Percentiles rank a stretch among this genome's conserved stretches.
These are phyloP conservation scores for Melaleuca quinquenervia DNA, from an alignment of 345 rosid species.

Conservation along the genomic window DNA sequence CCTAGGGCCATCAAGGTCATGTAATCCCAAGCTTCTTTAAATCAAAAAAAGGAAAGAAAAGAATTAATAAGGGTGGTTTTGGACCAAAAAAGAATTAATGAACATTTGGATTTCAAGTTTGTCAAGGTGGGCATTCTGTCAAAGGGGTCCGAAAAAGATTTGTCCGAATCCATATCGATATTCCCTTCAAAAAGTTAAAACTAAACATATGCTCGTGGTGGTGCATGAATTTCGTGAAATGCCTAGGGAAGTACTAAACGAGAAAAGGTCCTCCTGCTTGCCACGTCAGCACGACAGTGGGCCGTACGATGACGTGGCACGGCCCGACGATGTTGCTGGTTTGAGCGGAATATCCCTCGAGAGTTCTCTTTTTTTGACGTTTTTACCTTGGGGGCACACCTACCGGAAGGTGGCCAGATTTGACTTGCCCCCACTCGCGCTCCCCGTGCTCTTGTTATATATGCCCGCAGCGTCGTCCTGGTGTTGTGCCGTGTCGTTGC, in stretches of 20 bases:
- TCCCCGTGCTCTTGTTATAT: background rate
- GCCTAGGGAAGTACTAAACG: background rate
- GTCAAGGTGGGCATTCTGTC: no score
- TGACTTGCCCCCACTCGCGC: slow-evolving; percentile 13
- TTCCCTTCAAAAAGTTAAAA: no score
- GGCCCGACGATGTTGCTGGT: background rate
- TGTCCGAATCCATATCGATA: no score
- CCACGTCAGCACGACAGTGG: background rate
- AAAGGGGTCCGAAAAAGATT: no score
- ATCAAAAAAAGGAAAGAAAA: no score
- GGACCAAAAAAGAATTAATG: no score
- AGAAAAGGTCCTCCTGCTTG: background rate
- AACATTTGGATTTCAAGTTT: no score
- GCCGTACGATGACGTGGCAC: background rate
- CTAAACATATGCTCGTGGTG: no score
- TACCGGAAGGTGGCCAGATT: slow-evolving; percentile 5
- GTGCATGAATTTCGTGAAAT: no score
- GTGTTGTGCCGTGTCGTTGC: background rate
- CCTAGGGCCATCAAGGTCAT: no score
- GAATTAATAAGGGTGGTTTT: no score
- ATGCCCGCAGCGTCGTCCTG: background rate
- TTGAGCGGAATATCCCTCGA: background rate
- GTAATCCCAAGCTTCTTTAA: no score
- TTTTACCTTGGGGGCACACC: background rate
- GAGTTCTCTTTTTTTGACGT: background rate